These are phyloP conservation scores for Sphaerobolus stellatus DNA, from an alignment of 1,284 basidiomycete species.

Conservation along the genomic window DNA sequence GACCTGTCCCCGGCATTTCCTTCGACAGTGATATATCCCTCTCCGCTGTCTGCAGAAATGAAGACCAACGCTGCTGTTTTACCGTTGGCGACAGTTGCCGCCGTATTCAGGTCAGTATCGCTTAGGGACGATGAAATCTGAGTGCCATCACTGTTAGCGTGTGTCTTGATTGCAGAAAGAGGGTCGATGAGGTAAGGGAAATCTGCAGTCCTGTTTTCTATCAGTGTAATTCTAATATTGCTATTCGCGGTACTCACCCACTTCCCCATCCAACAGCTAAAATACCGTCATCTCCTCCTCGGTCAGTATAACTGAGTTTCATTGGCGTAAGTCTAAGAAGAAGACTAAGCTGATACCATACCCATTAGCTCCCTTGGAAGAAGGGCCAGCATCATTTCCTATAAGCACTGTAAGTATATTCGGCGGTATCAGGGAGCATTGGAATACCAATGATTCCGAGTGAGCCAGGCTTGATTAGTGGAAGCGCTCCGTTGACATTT, in stretches of 20 bases:
- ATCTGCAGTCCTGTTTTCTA: too few species aligned
- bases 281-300: conserved; percentile 63
- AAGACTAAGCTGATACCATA: background rate
- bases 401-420: too few species aligned
- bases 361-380: conserved; percentile 67
- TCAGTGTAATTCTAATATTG: too few species aligned
- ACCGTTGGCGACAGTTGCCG: conserved; percentile 12
- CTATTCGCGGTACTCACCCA: conserved; percentile 45
- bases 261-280: conserved; percentile 85
- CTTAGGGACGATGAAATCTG: conserved; percentile 12
- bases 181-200: conserved; percentile 55
- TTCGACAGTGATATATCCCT: background rate
- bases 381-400: conserved; percentile 62
- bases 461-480: conserved; percentile 37
- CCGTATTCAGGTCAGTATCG: conserved; percentile 16
- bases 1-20: background rate
- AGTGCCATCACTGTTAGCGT: too few species aligned
- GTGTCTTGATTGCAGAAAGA: conserved; percentile 70
- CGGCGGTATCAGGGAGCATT: background rate
- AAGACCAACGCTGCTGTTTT: conserved; percentile 19
- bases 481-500: conserved; percentile 62
- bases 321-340: background rate
- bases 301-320: conserved; percentile 51
- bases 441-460: background rate
- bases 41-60: conserved; percentile 13